Base-by-base conservation (phyloP, 352 stramenopile genomes). In the Phytophthora capsici region DNA sequence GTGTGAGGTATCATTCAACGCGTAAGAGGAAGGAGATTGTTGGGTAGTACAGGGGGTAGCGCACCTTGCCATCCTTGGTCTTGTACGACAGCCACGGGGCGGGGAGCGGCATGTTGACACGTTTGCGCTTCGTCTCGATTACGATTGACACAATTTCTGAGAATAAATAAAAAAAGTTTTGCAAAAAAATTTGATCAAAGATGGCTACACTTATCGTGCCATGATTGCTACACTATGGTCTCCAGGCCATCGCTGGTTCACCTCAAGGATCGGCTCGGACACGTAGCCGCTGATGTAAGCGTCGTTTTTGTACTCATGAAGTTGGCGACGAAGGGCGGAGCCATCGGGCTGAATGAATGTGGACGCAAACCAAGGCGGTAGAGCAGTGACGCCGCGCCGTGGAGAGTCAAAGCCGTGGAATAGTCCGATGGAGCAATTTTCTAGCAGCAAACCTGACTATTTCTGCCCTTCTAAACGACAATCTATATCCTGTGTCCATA, bases 51-150 rank as follows among this genome's bases (percentile, higher is more conserved):
- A 25, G 56, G 38, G 41, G 10, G 8, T 2, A 6, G 47, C 60
- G 20, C 54, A 96, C 88, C 76, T 95, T 93, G 44, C 89, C 89
- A 54, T 95, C 87, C 25, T 80, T 67, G 17, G 89, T 93, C 84
- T 94, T 94, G 86, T 95, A 96, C 61, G 86, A 82, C 38, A 78
- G 77, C 89, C 89, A 96, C 34, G 85, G 85, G 56, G 82, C 32
- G 43, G 87, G 84, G 37, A 96, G 71, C 17, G 96, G 84, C 72
- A 98, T 96, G 36, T 19, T 47, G 47, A 37, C 28, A 32, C 44
- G 37, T 30, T 30, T 44, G 40, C 48, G 41, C 55, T 48, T 61
- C 22, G 28, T 49, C 26, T n/a, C 38, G 13, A 41, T 20, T 22
- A 30, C 47, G 17, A 71, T 59, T 57, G 47, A 59, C 57, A 28